A percentile compares a stretch with the other conserved stretches of the same genome.
phyloP scores from a whole-genome alignment of 208 protist species.

The Leishmania amazonensis region DNA sequence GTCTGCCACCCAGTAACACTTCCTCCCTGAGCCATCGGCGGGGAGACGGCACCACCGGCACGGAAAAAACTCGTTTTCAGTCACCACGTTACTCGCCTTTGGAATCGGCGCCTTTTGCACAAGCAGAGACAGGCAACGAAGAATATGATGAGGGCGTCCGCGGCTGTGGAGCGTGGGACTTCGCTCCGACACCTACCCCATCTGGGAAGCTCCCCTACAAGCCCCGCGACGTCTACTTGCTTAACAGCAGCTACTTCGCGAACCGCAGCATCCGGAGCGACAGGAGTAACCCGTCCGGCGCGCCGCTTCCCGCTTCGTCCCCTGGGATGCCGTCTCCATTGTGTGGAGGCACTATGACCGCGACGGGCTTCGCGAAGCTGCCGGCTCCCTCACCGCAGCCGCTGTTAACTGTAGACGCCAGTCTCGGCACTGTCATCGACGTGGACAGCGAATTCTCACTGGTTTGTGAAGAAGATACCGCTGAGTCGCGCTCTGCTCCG shows the following conservation, averaged over 20 bases:
- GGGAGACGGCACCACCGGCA: neutral
- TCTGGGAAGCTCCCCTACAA: conserved; percentile 40
- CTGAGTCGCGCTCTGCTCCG: neutral
- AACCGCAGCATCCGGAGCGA: conserved; percentile 40
- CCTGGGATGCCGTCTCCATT: conserved; percentile 1
- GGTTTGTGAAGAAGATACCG: neutral
- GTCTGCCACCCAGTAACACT: neutral
- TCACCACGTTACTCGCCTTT: neutral
- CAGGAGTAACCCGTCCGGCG: conserved; percentile 46
- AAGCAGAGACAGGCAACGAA: neutral
- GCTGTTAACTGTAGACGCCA: neutral
- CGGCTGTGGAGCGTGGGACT: neutral
- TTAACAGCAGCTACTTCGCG: conserved; percentile 55
- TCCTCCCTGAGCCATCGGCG: neutral
- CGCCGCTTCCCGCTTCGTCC: conserved; percentile 19
- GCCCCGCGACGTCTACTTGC: conserved; percentile 46
- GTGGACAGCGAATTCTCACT: conserved; percentile 2
- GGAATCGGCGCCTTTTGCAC: neutral
- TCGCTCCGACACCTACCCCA: conserved; percentile 13
- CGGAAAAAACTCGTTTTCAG: too few relatives aligned
- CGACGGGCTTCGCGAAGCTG: neutral
- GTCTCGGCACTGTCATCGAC: neutral
- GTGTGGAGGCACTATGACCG: neutral
- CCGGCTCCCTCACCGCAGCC: conserved; percentile 4
- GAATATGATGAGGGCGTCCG: conserved; percentile 1